These are phyloP conservation scores for Pythium guiyangense DNA, from an alignment of 352 stramenopile species.

Conservation along the genomic window DNA sequence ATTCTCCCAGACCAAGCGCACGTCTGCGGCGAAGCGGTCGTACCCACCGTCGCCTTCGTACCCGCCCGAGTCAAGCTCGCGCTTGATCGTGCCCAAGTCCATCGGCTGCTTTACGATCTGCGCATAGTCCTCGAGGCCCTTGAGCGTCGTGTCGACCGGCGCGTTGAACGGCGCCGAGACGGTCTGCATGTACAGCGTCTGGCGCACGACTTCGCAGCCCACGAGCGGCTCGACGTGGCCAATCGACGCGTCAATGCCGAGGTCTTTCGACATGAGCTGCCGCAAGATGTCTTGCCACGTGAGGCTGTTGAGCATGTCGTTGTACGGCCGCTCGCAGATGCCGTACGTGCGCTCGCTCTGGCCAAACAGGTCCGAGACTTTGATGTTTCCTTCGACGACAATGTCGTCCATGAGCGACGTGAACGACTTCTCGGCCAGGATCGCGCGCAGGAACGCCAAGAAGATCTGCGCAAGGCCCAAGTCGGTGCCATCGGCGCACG, in stretches of 20 bases:
- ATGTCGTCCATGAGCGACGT: slow-evolving; percentile 71
- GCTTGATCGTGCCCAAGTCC: slow-evolving; percentile 88
- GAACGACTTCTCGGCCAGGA: slow-evolving; percentile 77
- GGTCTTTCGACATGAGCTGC: slow-evolving; percentile 77
- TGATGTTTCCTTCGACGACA: slow-evolving; percentile 76
- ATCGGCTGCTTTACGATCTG: slow-evolving; percentile 87
- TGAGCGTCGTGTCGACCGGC: slow-evolving; percentile 71
- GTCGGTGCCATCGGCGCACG: slow-evolving; percentile 36
- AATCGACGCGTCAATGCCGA: slow-evolving; percentile 70
- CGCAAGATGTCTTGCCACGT: slow-evolving; percentile 85
- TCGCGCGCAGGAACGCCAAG: slow-evolving; percentile 61
- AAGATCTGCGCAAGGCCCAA: slow-evolving; percentile 63
- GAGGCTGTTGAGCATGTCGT: slow-evolving; percentile 73
- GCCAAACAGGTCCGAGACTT: slow-evolving; percentile 72
- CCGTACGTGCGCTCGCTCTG: slow-evolving; percentile 72
- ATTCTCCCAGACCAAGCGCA: slow-evolving; percentile 86
- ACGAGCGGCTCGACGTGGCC: slow-evolving; percentile 69
- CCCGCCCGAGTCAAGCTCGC: slow-evolving; percentile 58
- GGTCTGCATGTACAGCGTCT: slow-evolving; percentile 81
- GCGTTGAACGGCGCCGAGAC: slow-evolving; percentile 77
- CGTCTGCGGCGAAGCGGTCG: slow-evolving; percentile 63
- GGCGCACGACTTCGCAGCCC: slow-evolving; percentile 72
- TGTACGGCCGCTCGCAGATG: slow-evolving; percentile 59
- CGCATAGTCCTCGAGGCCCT: slow-evolving; percentile 85
- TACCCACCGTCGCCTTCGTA: slow-evolving; percentile 63